Conservation (phyloP, 768 basidiomycete species). For the Leccinum imitatum region DNA sequence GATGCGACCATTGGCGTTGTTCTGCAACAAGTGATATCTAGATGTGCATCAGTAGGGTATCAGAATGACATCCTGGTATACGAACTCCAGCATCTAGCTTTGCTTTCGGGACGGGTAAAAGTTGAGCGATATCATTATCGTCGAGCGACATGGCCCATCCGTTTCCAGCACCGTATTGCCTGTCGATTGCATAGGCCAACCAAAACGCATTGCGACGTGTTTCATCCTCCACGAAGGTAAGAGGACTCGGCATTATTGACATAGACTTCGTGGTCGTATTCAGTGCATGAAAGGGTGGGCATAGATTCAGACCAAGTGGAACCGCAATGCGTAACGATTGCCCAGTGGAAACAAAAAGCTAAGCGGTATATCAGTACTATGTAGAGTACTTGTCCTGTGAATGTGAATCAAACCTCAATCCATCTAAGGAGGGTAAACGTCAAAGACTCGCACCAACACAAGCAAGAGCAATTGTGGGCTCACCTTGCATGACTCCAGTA, state of each 20-base stretch:
- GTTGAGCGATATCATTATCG: conserved; percentile 70
- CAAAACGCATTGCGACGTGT: conserved; percentile 72
- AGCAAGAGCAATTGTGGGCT: conserved; percentile 14
- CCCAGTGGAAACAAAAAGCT: conserved; percentile 63
- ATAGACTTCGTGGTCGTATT: conserved; percentile 54
- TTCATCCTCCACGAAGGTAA: conserved; percentile 66
- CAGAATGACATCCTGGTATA: not conserved
- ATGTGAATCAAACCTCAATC: conserved; percentile 55
- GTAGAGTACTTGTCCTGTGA: not conserved
- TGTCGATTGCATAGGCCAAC: conserved; percentile 67
- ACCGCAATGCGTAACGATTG: conserved; percentile 57
- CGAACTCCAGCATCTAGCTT: conserved; percentile 63
- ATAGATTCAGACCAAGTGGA: conserved; percentile 70
- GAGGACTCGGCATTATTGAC: conserved; percentile 61
- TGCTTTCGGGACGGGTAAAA: conserved; percentile 61
- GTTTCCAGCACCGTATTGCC: conserved; percentile 64
- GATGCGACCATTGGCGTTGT: conserved; percentile 68
- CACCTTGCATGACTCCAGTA: conserved; percentile 74
- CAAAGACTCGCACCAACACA: not conserved
- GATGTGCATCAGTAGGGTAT: conserved; percentile 7
- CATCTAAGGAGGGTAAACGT: conserved; percentile 44
- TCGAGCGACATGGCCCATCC: conserved; percentile 72
- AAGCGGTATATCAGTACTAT: conserved; percentile 6
- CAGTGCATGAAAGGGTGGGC: conserved; percentile 64
- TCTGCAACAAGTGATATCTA: conserved; percentile 49